These are phyloP conservation scores for Bolboschoenus planiculmis DNA, from an alignment of 176 grass and related monocot species.

Conservation along the genomic window DNA sequence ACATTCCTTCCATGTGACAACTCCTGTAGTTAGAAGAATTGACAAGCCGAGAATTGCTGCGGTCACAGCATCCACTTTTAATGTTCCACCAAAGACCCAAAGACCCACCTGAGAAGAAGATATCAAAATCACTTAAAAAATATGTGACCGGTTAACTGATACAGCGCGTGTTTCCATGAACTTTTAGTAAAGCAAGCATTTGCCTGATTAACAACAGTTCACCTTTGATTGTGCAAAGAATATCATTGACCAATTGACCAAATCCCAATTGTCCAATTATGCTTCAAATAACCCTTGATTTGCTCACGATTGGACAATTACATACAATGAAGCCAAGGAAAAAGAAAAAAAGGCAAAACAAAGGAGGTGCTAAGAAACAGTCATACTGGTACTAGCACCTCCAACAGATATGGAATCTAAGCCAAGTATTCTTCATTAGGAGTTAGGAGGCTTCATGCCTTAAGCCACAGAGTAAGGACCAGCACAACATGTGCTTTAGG, in stretches of 20 bases:
- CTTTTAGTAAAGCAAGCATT: neutral
- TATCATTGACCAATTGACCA: neutral
- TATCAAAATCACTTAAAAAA: conserved; percentile 7
- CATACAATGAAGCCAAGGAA: neutral
- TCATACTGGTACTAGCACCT: neutral
- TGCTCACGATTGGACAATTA: neutral
- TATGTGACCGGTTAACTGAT: neutral
- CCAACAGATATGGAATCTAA: neutral
- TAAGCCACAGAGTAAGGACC: neutral
- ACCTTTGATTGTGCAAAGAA: neutral
- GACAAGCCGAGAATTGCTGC: conserved; percentile 92
- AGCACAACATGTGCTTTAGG: neutral
- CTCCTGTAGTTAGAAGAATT: conserved; percentile 74
- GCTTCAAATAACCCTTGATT: conserved; percentile 1
- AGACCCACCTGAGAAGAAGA: conserved; percentile 73
- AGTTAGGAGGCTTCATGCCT: neutral
- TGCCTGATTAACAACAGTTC: neutral
- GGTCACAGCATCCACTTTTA: conserved; percentile 82
- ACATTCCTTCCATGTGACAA: conserved; percentile 99
- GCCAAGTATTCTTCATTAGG: neutral
- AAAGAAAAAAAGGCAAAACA: neutral
- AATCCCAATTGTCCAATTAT: neutral
- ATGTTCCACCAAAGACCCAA: conserved; percentile 79
- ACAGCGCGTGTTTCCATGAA: neutral
- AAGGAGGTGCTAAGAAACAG: neutral